Base-by-base conservation (phyloP, 2,329 filamentous ascomycete genomes). In the Blumeria hordei region DNA sequence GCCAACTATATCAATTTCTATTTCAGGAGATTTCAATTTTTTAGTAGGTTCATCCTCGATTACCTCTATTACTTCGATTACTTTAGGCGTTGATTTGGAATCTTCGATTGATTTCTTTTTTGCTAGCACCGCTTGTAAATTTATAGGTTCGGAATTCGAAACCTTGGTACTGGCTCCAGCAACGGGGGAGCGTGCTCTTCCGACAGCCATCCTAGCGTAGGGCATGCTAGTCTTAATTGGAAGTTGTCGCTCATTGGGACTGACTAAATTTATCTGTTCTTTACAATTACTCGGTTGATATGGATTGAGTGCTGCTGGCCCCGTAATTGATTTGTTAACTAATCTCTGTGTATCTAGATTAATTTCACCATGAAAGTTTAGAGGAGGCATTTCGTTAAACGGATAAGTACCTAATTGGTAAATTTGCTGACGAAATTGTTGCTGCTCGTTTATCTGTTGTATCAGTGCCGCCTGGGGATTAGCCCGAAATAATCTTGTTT, bases 401-500 rank as follows among this genome's bases (percentile, higher is more conserved):
- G 44, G 18, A n/a, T 12, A 12, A 21, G 10, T 10, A 18, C 12
- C 32, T 11, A 21, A 28, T 21, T 47, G 35, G 35, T 39, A 39
- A 39, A 39, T 14, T 37, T 53, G 35, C 28, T 53, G 51, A 21
- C 36, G 36, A n/a, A 39, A 39, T 8, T 6, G 32, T 32, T 53
- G 51, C n/a, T 53, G 51, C 18, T 53, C 51, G 33, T 8, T 35
- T 39, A 11, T 28, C 21, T 53, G 51, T n/a, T 53, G 51, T 21
- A 41, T 28, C 28, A 28, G 51, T 18, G 28, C 39, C 14, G 51
- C 51, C 14, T 53, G 51, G 28, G 51, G 51, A 32, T 53, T 53
- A n/a, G 51, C 51, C 14, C 51, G 51, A 41, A 53, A 53, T 41
- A 53, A n/a, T 10, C 51, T 53, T 10, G 51, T 53, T 53, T 53